phyloP scores from a whole-genome alignment of 352 stramenopile species.

The Phytopythium mirpurense region DNA sequence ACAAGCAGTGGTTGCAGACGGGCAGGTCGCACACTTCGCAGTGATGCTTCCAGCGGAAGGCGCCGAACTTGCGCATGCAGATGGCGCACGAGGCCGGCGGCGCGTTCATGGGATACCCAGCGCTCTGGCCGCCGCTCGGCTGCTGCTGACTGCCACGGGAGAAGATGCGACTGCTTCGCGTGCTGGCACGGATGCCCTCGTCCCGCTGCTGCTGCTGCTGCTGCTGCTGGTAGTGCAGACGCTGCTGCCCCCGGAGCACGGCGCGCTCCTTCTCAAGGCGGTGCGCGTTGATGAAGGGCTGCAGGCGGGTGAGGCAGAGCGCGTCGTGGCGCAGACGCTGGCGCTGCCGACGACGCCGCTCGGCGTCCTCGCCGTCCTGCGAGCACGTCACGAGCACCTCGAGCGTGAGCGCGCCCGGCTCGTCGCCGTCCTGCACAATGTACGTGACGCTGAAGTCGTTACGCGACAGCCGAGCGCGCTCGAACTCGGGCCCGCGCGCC shows the following conservation, averaged over 20 bases:
- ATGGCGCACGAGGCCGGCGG: constrained; percentile 32
- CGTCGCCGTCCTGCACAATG: constrained; percentile 48
- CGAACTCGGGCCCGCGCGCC: constrained; percentile 32
- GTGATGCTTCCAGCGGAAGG: constrained; percentile 70
- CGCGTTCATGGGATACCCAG: constrained; percentile 13
- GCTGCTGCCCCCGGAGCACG: constrained; percentile 5
- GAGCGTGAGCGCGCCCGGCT: constrained; percentile 33
- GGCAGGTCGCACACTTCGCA: constrained; percentile 55
- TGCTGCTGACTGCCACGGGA: constrained; percentile 1
- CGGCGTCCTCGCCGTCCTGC: constrained; percentile 21
- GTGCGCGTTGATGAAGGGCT: constrained; percentile 44
- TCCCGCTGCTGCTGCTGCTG: constrained; percentile 14
- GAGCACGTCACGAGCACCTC: constrained; percentile 57
- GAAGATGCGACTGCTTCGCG: not conserved
- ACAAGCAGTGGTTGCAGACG: constrained; percentile 63
- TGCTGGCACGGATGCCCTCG: constrained; percentile 8
- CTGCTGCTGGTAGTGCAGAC: constrained; percentile 8
- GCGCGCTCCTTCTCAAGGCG: constrained; percentile 27
- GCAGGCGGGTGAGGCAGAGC: constrained; percentile 46
- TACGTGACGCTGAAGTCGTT: constrained; percentile 65
- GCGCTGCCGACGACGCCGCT: constrained; percentile 26
- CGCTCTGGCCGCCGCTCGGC: constrained; percentile 13
- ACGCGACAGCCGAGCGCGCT: constrained; percentile 22
- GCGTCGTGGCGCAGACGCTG: constrained; percentile 48
- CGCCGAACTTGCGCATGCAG: constrained; percentile 59